Percentiles rank a stretch among this genome's conserved stretches.
Evolutionary conservation across 768 basidiomycete genomes (phyloP).

Genomic region (Boletus eberwhitei): DNA sequence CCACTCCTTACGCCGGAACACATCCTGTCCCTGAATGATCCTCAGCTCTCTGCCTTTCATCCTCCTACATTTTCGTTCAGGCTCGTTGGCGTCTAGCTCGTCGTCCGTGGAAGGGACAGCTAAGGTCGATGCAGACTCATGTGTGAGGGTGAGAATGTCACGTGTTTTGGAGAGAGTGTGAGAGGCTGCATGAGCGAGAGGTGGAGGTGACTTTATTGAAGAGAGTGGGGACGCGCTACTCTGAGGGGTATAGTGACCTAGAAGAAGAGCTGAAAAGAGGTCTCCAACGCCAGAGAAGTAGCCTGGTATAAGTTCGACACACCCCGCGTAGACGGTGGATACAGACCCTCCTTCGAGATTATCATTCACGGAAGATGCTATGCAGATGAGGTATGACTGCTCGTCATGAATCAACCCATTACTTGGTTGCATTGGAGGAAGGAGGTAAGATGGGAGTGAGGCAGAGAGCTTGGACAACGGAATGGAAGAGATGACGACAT

Average conservation of each 20-base stretch:
- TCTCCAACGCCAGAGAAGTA: constrained; percentile 98
- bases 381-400: constrained; percentile 67
- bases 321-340: constrained; percentile 61
- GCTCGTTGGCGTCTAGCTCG: constrained; percentile 63
- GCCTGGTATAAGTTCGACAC: constrained; percentile 76
- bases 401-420: constrained; percentile 13
- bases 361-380: constrained; percentile 57
- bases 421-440: constrained; percentile 15
- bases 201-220: constrained; percentile 3
- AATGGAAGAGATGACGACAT: constrained; percentile 92
- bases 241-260: constrained; percentile 61
- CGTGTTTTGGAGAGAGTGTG: constrained; percentile 73
- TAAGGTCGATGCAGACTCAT: constrained; percentile 44
- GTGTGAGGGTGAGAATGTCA: constrained; percentile 62
- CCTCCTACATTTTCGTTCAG: constrained; percentile 61
- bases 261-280: constrained; percentile 88
- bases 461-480: constrained; percentile 63
- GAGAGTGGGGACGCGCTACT: neutral
- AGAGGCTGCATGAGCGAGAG: constrained; percentile 47
- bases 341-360: constrained; percentile 11
- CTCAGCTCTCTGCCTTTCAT: constrained; percentile 87
- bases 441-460: constrained; percentile 47
- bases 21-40: constrained; percentile 72
- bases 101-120: constrained; percentile 70
- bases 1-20: constrained; percentile 48